phyloP scores from a whole-genome alignment of 2,329 filamentous ascomycete genomes.

The Chrysoporthe cubensis region DNA sequence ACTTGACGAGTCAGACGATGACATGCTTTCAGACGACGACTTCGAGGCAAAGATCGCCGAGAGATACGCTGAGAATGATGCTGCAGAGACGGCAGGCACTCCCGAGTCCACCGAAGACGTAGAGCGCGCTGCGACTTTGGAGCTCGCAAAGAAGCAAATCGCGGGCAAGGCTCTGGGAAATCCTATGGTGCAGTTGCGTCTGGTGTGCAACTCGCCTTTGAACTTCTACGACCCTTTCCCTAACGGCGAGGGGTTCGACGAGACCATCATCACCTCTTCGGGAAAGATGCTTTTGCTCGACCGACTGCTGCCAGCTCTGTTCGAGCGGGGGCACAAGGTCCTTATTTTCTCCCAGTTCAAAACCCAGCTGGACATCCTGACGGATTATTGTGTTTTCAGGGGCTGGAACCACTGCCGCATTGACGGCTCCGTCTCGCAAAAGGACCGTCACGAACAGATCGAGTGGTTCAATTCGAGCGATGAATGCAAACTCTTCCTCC shows the following conservation, averaged over 20 bases:
- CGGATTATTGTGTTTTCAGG: slow-evolving; percentile 81
- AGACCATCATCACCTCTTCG: slow-evolving; percentile 81
- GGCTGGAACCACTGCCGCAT: slow-evolving; percentile 86
- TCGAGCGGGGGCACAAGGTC: slow-evolving; percentile 80
- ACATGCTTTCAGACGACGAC: slow-evolving; percentile 77
- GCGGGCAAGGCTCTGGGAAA: slow-evolving; percentile 90
- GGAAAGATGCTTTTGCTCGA: slow-evolving; percentile 97
- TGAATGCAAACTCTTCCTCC: slow-evolving; percentile 75
- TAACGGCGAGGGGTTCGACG: slow-evolving; percentile 67
- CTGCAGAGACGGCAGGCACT: slow-evolving; percentile 41
- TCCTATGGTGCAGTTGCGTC: slow-evolving; percentile 85
- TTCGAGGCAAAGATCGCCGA: slow-evolving; percentile 80
- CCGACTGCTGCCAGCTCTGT: slow-evolving; percentile 76
- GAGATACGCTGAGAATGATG: slow-evolving; percentile 50
- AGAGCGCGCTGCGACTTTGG: slow-evolving; percentile 68
- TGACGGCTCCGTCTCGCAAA: slow-evolving; percentile 82
- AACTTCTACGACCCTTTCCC: slow-evolving; percentile 94
- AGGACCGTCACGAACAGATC: slow-evolving; percentile 71
- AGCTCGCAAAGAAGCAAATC: slow-evolving; percentile 86
- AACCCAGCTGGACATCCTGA: slow-evolving; percentile 86
- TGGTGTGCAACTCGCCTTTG: slow-evolving; percentile 92
- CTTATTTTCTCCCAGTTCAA: slow-evolving; percentile 98
- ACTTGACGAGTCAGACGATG: slow-evolving; percentile 62
- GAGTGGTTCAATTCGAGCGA: slow-evolving; percentile 71
- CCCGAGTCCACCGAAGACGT: slow-evolving; percentile 61